Evolutionary conservation across 2,329 filamentous ascomycete genomes (phyloP), one percentile per base, ranked within the genome.

Genomic region (Fusarium duplospermum): DNA sequence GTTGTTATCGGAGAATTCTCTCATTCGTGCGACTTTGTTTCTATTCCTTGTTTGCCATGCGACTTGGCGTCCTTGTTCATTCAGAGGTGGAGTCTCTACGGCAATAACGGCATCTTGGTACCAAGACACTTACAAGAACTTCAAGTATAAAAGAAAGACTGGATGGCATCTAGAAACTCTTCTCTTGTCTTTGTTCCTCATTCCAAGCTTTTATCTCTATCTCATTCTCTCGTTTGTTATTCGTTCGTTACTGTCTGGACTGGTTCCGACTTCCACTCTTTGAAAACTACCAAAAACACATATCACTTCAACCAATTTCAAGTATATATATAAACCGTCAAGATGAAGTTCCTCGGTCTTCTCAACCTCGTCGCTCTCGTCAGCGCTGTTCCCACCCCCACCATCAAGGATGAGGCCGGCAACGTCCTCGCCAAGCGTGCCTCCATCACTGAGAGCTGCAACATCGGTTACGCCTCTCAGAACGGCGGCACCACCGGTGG

Each of bases 401-500:
- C 80, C 71, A 64, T 79, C 42, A 73, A 79, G 36, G 65, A 73
- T 47, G 65, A 78, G 36, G 75, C 76, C 38, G 75, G 67, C 62
- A 77, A 77, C 59, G 78, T 74, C 31, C 67, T 83, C 14, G 72
- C 75, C 70, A 83, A 83, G 79, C 80, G 81, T 56, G 81, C 82
- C 61, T 71, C 80, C 72, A 78, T 83, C 74, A 81, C 79, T 8
- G 82, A 83, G 59, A 78, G 80, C n/a, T 82, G 80, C 64, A 66
- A 78, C 63, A 75, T 84, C 47, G 82, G 82, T 9, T 84, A 81
- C 70, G 82, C 81, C 47, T 77, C 77, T 6, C 70, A 77, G 74
- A 83, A 83, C 72, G 77, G 76, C 40, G 77, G 87, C 62, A 89
- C 87, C 36, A 89, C 84, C 2, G 88, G 87, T 67, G 87, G 88